Evolutionary conservation across 345 rosid genomes (phyloP), one percentile per base, ranked within the genome.

Genomic region (Isatis tinctoria): DNA sequence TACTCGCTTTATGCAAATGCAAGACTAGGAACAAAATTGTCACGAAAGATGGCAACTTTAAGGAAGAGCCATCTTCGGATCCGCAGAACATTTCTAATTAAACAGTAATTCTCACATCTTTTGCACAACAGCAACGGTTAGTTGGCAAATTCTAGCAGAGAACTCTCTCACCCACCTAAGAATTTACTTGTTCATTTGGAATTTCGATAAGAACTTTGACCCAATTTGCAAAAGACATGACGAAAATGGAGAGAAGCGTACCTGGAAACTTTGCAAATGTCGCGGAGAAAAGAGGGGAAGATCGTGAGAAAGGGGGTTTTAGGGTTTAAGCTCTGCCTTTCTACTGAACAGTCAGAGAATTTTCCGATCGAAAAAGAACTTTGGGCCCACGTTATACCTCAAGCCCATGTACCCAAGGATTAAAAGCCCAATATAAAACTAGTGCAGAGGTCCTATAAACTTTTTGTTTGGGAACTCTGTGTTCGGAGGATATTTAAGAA

Each of bases 301-400:
- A 71, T 35, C 10, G 37, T 43, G 76, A 30, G 57, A n/a, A 47
- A 47, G 60, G 68, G 76, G 77, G 76, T 76, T 70, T 70, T 47
- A 77, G 76, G 72, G 80, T 71, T 77, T 77, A 70, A 63, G 62
- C 58, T 17, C 65, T 12, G 5, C 14, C 5, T 64, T 49, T 40
- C 69, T 22, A 58, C 28, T 47, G 59, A 24, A 69, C 33, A 36
- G n/a, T n/a, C n/a, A n/a, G n/a, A n/a, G 18, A 43, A 32, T 6
- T 73, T 73, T 43, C 3, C 3, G 5, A 2, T n/a, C 2, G 7
- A 12, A 13, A 51, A 28, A 14, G 0, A 40, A 39, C 73, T 69
- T 76, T 43, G 70, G 75, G 70, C 79, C 8, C 63, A 69, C 57
- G 74, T 49, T 18, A 51, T 68, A 27, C 3, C 11, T 26, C 0